Evolutionary conservation across 352 stramenopile species (phyloP).

Genomic region (Phytophthora kernoviae): DNA sequence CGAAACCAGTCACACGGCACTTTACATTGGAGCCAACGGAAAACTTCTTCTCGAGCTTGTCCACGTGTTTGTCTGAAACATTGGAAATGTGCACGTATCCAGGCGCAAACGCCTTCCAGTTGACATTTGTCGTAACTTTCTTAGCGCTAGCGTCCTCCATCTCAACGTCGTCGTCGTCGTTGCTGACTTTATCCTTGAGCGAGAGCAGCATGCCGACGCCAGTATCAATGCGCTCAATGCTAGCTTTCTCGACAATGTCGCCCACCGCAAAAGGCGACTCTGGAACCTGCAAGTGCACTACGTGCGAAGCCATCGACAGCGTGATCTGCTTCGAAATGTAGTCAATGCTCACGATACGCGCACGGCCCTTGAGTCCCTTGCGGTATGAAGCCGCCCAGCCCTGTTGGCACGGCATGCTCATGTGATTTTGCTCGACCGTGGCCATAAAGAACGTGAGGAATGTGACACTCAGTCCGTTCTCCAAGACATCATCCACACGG

Average conservation of each 20-base stretch:
- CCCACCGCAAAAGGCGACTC: slow-evolving; percentile 63
- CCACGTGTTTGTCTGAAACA: slow-evolving; percentile 73
- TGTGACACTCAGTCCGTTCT: slow-evolving; percentile 86
- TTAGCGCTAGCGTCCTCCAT: slow-evolving; percentile 54
- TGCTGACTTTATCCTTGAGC: slow-evolving; percentile 40
- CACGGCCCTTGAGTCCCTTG: slow-evolving; percentile 84
- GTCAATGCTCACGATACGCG: slow-evolving; percentile 87
- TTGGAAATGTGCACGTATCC: slow-evolving; percentile 92
- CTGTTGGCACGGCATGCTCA: slow-evolving; percentile 80
- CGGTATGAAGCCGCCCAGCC: slow-evolving; percentile 81
- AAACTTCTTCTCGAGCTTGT: slow-evolving; percentile 91
- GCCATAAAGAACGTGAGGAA: slow-evolving; percentile 90
- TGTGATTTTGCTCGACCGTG: slow-evolving; percentile 90
- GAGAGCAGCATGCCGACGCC: slow-evolving; percentile 90
- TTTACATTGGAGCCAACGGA: slow-evolving; percentile 58
- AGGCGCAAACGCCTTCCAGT: slow-evolving; percentile 81
- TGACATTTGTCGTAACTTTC: slow-evolving; percentile 46
- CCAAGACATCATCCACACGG: slow-evolving; percentile 89
- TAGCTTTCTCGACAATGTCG: slow-evolving; percentile 71
- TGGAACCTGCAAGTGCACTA: slow-evolving; percentile 79
- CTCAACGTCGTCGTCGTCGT: slow-evolving; percentile 39
- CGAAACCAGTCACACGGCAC: slow-evolving; percentile 84
- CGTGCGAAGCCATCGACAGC: slow-evolving; percentile 87
- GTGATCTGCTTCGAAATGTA: slow-evolving; percentile 71
- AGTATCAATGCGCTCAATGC: slow-evolving; percentile 82